A percentile compares a stretch with the other conserved stretches of the same genome.
Evolutionary conservation across 1,284 basidiomycete species (phyloP).

Genomic region (Ceratobasidium papillatum): DNA sequence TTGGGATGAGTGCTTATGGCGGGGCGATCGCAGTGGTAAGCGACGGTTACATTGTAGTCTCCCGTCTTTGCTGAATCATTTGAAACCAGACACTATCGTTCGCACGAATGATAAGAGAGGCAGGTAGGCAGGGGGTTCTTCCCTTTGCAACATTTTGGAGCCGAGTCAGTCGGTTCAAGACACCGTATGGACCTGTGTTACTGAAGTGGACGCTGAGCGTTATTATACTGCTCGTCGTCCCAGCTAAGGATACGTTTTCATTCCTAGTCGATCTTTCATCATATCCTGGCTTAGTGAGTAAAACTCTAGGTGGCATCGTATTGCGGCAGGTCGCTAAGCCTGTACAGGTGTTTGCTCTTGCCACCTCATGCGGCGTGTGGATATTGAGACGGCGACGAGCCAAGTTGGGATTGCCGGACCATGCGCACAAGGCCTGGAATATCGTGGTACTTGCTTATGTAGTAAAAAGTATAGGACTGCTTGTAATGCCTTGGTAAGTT

Average conservation of each 20-base stretch:
- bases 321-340: slow-evolving; percentile 42
- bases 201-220: slow-evolving; percentile 61
- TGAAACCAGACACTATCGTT: slow-evolving; percentile 48
- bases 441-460: slow-evolving; percentile 54
- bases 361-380: slow-evolving; percentile 56
- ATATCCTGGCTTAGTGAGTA: slow-evolving; percentile 48
- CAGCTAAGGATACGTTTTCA: slow-evolving; percentile 63
- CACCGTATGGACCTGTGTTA: slow-evolving; percentile 55
- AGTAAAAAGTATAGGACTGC: slow-evolving; percentile 55
- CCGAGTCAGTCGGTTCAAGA: slow-evolving; percentile 50
- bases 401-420: slow-evolving; percentile 49
- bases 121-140: slow-evolving; percentile 52
- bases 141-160: slow-evolving; percentile 51
- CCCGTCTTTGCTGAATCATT: slow-evolving; percentile 43
- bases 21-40: slow-evolving; percentile 52
- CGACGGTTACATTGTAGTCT: slow-evolving; percentile 44
- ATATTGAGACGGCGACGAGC: slow-evolving; percentile 55
- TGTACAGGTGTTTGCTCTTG: slow-evolving; percentile 55
- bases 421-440: slow-evolving; percentile 57
- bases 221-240: slow-evolving; percentile 63
- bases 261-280: slow-evolving; percentile 53
- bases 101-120: slow-evolving; percentile 55
- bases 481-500: slow-evolving; percentile 60
- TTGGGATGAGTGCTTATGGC: slow-evolving; percentile 50
- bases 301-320: slow-evolving; percentile 49